phyloP scores from a whole-genome alignment of 257 asterid species.

The Haberlea rhodopensis region DNA sequence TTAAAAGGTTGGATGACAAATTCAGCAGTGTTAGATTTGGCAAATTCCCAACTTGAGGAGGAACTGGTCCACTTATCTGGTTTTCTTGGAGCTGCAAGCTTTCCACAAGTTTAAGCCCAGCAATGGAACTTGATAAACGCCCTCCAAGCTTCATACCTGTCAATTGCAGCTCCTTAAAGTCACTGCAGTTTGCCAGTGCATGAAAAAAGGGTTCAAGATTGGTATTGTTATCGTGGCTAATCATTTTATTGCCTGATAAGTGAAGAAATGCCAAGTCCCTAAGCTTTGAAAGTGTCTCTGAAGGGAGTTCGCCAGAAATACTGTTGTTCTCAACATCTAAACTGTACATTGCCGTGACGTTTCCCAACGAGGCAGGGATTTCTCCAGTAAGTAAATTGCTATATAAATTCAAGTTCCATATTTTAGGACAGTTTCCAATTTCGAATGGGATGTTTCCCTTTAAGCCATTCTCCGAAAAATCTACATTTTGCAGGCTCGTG shows the following conservation, averaged over 20 bases:
- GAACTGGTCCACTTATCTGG: conserved; percentile 40
- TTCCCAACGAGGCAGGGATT: conserved; percentile 42
- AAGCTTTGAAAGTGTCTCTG: conserved; percentile 28
- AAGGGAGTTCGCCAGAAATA: conserved; percentile 47
- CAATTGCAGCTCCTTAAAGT: conserved; percentile 41
- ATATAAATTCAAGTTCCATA: conserved; percentile 42
- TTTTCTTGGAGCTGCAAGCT: conserved; percentile 48
- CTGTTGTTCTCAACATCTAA: conserved; percentile 46
- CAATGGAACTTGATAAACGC: conserved; percentile 36
- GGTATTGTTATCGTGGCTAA: conserved; percentile 44
- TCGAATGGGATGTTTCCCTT: conserved; percentile 42
- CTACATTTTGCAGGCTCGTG: conserved; percentile 37
- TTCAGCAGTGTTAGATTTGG: conserved; percentile 32
- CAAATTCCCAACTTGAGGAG: conserved; percentile 32
- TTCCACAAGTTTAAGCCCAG: conserved; percentile 21
- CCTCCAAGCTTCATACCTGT: conserved; percentile 49
- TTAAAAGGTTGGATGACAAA: conserved; percentile 38
- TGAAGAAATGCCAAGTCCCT: conserved; percentile 31
- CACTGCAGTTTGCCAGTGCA: conserved; percentile 41
- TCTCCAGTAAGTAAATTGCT: conserved; percentile 38
- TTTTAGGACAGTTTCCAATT: conserved; percentile 38
- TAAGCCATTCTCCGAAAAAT: conserved; percentile 38
- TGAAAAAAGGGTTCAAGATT: conserved; percentile 48
- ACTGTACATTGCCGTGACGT: conserved; percentile 32
- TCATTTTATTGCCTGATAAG: conserved; percentile 44